phyloP scores from a whole-genome alignment of 78 protist species.

The Dictyostelium capitatum region DNA sequence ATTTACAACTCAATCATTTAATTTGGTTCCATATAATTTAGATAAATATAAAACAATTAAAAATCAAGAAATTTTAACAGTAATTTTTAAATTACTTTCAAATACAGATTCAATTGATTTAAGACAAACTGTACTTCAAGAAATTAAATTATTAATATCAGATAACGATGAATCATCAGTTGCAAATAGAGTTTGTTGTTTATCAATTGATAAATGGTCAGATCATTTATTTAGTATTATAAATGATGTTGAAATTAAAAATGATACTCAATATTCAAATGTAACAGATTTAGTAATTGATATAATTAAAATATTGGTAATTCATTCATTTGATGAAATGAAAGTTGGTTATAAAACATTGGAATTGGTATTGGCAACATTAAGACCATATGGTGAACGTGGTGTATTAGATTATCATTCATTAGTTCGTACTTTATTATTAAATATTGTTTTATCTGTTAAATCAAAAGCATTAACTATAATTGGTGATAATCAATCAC shows the following conservation, averaged over 20 bases:
- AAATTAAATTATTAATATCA: constrained; percentile 12
- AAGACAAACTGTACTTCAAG: constrained; percentile 31
- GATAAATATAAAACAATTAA: constrained; percentile 7
- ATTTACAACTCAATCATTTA: background rate
- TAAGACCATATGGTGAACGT: constrained; percentile 44
- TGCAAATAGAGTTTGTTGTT: background rate
- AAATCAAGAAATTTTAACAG: constrained; percentile 18
- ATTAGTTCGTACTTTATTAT: constrained; percentile 29
- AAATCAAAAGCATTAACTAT: constrained; percentile 25
- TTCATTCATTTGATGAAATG: constrained; percentile 34
- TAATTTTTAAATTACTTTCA: constrained; percentile 21
- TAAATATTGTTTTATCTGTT: constrained; percentile 27
- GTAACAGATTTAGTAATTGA: constrained; percentile 61
- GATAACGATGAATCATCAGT: background rate
- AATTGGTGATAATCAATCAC: constrained; percentile 19
- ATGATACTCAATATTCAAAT: constrained; percentile 41
- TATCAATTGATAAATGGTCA: constrained; percentile 65
- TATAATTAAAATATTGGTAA: constrained; percentile 47
- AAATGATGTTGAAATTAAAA: constrained; percentile 48
- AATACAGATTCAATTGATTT: constrained; percentile 22
- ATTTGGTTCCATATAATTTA: background rate
- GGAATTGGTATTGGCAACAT: constrained; percentile 49
- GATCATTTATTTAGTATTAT: constrained; percentile 52
- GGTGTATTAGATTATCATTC: constrained; percentile 49
- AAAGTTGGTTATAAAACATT: constrained; percentile 52